Conservation (phyloP, 345 rosid genomes). For the Camelina sativa region DNA sequence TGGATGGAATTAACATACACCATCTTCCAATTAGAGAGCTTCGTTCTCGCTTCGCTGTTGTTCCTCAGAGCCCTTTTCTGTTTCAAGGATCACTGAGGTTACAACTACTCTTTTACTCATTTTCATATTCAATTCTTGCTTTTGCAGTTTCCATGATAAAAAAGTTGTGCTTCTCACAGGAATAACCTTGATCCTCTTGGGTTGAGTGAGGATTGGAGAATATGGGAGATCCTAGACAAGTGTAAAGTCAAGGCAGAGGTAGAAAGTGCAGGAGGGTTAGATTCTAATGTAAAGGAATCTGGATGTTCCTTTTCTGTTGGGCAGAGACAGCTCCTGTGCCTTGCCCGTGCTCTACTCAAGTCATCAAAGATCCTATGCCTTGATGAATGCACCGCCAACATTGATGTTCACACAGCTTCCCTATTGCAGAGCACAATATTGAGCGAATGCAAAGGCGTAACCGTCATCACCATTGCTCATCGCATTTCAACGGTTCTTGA, state of each 20-base stretch:
- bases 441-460: constrained; percentile 69
- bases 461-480: constrained; percentile 90
- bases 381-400: constrained; percentile 92
- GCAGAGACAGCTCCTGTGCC: constrained; percentile 92
- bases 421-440: constrained; percentile 70
- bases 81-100: constrained; percentile 90
- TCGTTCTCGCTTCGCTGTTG: constrained; percentile 73
- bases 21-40: constrained; percentile 78
- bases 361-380: constrained; percentile 88
- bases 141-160: not conserved
- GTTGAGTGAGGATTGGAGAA: constrained; percentile 54
- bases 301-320: constrained; percentile 82
- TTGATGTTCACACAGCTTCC: constrained; percentile 78
- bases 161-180: constrained; percentile 44
- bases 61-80: constrained; percentile 90
- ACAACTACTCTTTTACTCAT: constrained; percentile 1
- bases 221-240: constrained; percentile 73
- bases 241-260: constrained; percentile 86
- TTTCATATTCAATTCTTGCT: constrained; percentile 1
- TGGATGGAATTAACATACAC: constrained; percentile 70
- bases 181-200: constrained; percentile 84
- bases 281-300: constrained; percentile 62
- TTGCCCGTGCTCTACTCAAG: constrained; percentile 88
- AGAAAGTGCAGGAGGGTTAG: constrained; percentile 79
- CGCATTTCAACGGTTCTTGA: constrained; percentile 82